Conservation (phyloP, 495 filamentous ascomycete genomes). For the Hypoxylon intermedium region DNA sequence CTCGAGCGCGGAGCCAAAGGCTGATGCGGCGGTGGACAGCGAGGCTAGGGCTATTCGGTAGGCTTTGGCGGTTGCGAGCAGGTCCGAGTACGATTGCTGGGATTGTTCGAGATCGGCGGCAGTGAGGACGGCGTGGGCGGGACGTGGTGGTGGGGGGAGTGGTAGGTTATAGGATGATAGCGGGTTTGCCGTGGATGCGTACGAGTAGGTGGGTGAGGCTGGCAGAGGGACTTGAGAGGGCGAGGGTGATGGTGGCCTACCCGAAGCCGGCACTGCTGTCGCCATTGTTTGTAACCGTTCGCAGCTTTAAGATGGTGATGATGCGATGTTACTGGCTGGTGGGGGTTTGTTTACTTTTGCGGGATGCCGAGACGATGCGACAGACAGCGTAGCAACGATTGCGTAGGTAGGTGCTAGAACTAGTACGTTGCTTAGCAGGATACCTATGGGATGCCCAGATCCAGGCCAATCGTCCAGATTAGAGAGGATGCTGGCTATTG, state of each 20-base stretch:
- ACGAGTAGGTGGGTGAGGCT: constrained; percentile 64
- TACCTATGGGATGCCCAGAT: constrained; percentile 1
- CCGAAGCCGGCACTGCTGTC: constrained; percentile 25
- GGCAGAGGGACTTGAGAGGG: constrained; percentile 61
- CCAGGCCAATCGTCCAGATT: neutral
- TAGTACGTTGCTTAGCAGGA: neutral
- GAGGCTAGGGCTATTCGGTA: constrained; percentile 65
- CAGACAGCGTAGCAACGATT: constrained; percentile 22
- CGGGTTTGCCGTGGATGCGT: constrained; percentile 52
- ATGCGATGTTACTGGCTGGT: constrained; percentile 31
- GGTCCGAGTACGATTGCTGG: constrained; percentile 65
- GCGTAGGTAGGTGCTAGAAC: constrained; percentile 2
- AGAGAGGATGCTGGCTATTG: constrained; percentile 4
- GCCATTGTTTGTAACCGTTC: constrained; percentile 19
- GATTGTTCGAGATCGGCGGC: constrained; percentile 66
- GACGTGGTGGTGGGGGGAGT: constrained; percentile 61
- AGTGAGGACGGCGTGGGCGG: constrained; percentile 63
- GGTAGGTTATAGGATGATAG: constrained; percentile 63
- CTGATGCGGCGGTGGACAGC: constrained; percentile 63
- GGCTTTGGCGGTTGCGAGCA: constrained; percentile 63
- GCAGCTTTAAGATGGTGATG: neutral
- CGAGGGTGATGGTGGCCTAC: constrained; percentile 52
- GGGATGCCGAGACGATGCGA: constrained; percentile 10
- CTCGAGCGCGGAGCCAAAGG: constrained; percentile 68
- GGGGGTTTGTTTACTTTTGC: constrained; percentile 37